Evolutionary conservation across 805 yeast genomes (phyloP).

Genomic region (Zygosaccharomyces rouxii): DNA sequence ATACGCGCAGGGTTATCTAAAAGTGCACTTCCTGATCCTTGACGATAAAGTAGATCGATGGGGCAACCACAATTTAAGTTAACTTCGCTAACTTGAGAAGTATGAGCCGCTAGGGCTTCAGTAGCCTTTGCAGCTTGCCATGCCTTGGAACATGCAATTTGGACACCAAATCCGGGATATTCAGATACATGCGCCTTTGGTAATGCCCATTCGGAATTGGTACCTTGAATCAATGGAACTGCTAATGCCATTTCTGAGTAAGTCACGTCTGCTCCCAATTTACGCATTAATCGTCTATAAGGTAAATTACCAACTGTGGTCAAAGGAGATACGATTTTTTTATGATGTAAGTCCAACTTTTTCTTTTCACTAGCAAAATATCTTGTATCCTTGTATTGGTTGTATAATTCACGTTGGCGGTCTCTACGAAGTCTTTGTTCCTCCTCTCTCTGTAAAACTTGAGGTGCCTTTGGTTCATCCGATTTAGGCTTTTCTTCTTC

Average conservation of each 20-base stretch:
- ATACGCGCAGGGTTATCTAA: constrained; percentile 84
- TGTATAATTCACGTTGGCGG: constrained; percentile 30
- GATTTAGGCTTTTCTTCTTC: constrained; percentile 14
- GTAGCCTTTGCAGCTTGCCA: constrained; percentile 94
- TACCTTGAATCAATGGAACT: constrained; percentile 81
- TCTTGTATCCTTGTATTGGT: constrained; percentile 66
- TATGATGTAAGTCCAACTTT: constrained; percentile 56
- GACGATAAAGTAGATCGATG: constrained; percentile 85
- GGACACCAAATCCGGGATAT: constrained; percentile 87
- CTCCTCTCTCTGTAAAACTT: constrained; percentile 24
- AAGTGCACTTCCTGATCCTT: constrained; percentile 94
- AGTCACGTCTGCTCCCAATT: constrained; percentile 87
- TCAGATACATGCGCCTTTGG: constrained; percentile 84
- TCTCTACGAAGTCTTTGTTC: constrained; percentile 33
- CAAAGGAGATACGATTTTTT: constrained; percentile 88
- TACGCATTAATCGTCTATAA: constrained; percentile 85
- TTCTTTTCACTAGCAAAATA: constrained; percentile 80
- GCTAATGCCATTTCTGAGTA: constrained; percentile 93
- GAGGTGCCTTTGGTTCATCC: constrained; percentile 30
- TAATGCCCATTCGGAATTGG: constrained; percentile 95
- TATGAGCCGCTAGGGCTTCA: constrained; percentile 47
- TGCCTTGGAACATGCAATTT: constrained; percentile 84
- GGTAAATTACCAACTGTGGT: constrained; percentile 98
- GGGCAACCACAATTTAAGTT: constrained; percentile 98
- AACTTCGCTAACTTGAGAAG: constrained; percentile 67